These are phyloP conservation scores for Fusarium sp. DNA, from an alignment of 2,329 filamentous ascomycete species.

Conservation along the genomic window DNA sequence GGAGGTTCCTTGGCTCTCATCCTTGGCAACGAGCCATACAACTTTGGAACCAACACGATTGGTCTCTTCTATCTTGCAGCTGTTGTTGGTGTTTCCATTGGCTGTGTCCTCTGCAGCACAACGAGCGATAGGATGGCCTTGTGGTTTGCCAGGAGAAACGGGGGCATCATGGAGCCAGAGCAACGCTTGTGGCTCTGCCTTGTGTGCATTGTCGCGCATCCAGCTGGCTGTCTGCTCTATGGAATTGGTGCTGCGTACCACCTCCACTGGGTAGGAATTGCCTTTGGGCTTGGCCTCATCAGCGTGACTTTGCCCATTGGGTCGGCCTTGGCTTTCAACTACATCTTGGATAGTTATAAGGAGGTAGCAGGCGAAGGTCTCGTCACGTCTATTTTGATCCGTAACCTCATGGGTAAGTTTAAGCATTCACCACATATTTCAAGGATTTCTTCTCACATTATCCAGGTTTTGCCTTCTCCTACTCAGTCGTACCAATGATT, in stretches of 20 bases:
- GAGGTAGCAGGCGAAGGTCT: not conserved
- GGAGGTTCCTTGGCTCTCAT: conserved; percentile 30
- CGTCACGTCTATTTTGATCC: not conserved
- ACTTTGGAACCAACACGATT: conserved; percentile 30
- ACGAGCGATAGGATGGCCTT: conserved; percentile 28
- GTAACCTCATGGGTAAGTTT: not conserved
- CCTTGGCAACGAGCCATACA: conserved; percentile 31
- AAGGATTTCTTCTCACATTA: not conserved
- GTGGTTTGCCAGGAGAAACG: conserved; percentile 36
- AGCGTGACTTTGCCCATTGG: not conserved
- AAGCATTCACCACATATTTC: not conserved
- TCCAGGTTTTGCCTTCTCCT: not conserved
- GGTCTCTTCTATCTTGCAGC: conserved; percentile 6
- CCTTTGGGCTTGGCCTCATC: not conserved
- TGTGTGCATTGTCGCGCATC: conserved; percentile 37
- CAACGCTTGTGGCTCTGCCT: conserved; percentile 40
- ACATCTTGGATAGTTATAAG: not conserved
- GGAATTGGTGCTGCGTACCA: not conserved
- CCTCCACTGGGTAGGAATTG: not conserved
- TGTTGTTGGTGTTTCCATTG: conserved; percentile 33
- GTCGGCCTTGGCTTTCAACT: not conserved
- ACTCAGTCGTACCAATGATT: not conserved
- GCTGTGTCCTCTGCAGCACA: conserved; percentile 36
- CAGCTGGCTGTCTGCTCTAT: conserved; percentile 36
- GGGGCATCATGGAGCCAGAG: conserved; percentile 43